Percentiles rank a stretch among this genome's conserved stretches.
Conservation (phyloP, 2,329 filamentous ascomycete genomes). For the Sclerotinia glacialis region DNA sequence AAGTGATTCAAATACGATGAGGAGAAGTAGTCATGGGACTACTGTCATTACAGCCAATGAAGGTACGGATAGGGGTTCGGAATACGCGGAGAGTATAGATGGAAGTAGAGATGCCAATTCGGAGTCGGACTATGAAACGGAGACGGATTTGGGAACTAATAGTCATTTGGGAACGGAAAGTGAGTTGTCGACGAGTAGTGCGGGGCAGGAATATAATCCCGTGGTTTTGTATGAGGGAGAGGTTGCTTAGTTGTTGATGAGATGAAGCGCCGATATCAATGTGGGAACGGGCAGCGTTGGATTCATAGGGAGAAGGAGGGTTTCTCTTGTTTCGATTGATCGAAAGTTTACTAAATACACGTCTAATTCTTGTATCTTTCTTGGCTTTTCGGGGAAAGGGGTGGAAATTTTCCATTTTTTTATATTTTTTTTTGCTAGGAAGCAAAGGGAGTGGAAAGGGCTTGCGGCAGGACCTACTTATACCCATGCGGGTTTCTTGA, state of each 20-base stretch:
- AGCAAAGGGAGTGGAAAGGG: neutral
- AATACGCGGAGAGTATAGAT: slow-evolving; percentile 37
- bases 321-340: neutral
- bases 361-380: slow-evolving; percentile 12
- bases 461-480: slow-evolving; percentile 15
- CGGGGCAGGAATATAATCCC: slow-evolving; percentile 19
- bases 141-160: slow-evolving; percentile 16
- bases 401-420: neutral
- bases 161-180: slow-evolving; percentile 21
- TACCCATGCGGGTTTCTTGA: slow-evolving; percentile 20
- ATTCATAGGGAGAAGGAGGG: slow-evolving; percentile 25
- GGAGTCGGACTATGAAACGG: slow-evolving; percentile 25
- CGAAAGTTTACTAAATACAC: neutral
- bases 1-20: slow-evolving; percentile 35
- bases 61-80: slow-evolving; percentile 35
- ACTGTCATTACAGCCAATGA: slow-evolving; percentile 34
- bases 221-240: slow-evolving; percentile 32
- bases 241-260: slow-evolving; percentile 24
- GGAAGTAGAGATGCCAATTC: slow-evolving; percentile 31
- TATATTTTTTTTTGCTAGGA: neutral
- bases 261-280: neutral
- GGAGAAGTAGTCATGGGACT: slow-evolving; percentile 38
- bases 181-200: slow-evolving; percentile 16
- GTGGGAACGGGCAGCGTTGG: slow-evolving; percentile 22
- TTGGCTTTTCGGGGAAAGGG: neutral